Conservation (phyloP, 1,284 basidiomycete species). For the Stygiomarasmius scandens region DNA sequence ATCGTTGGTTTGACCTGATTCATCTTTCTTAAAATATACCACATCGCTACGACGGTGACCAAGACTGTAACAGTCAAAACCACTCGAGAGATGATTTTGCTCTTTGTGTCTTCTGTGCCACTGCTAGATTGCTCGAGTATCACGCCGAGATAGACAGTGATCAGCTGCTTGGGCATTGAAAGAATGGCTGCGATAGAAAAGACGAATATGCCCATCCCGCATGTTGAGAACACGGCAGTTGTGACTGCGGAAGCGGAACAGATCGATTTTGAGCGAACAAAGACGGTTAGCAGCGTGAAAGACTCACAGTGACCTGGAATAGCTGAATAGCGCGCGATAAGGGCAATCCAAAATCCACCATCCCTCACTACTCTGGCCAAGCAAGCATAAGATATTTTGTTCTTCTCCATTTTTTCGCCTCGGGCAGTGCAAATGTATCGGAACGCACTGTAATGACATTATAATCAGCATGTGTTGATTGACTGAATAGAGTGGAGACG, state of each 20-base stretch:
- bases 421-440: constrained; percentile 46
- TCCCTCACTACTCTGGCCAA: constrained; percentile 64
- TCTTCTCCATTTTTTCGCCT: constrained; percentile 60
- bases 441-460: constrained; percentile 40
- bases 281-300: neutral
- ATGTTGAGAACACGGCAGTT: constrained; percentile 68
- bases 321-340: constrained; percentile 60
- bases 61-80: constrained; percentile 67
- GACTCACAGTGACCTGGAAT: constrained; percentile 63
- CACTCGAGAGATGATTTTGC: constrained; percentile 63
- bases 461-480: constrained; percentile 3
- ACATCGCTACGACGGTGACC: constrained; percentile 79
- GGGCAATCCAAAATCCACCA: constrained; percentile 67
- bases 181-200: constrained; percentile 62
- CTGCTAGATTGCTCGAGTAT: constrained; percentile 7
- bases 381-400: constrained; percentile 48
- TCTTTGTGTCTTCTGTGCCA: constrained; percentile 46
- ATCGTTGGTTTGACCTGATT: constrained; percentile 73
- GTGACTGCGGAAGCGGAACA: constrained; percentile 38
- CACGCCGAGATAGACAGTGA: constrained; percentile 58
- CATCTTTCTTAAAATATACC: constrained; percentile 83
- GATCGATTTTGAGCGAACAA: neutral
- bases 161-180: constrained; percentile 65
- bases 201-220: constrained; percentile 62
- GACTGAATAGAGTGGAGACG: constrained; percentile 18